phyloP scores from a whole-genome alignment of 768 basidiomycete species.

The Mycena vitilis region DNA sequence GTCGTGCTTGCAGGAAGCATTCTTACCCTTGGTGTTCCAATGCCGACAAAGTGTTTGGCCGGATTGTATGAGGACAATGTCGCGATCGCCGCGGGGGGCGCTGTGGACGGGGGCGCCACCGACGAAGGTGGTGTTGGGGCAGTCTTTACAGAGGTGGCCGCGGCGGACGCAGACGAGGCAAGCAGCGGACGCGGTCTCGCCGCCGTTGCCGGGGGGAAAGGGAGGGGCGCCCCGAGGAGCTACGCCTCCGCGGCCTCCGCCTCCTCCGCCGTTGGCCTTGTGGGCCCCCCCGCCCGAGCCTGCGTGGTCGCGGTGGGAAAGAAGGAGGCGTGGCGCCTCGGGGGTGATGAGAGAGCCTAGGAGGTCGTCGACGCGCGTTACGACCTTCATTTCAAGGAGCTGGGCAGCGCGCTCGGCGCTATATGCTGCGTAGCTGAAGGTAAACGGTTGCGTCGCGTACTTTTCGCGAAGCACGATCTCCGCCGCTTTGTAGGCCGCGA shows the following conservation, averaged over 20 bases:
- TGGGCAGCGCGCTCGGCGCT: neutral
- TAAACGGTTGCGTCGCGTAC: neutral
- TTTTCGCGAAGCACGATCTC: conserved; percentile 6
- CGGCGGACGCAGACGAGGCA: conserved; percentile 7
- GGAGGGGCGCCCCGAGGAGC: neutral
- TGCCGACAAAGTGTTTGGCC: neutral
- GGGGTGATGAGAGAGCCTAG: too few relatives aligned
- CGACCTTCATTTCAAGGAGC: too few relatives aligned
- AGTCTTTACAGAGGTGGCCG: neutral
- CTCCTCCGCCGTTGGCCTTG: neutral
- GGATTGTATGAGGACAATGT: neutral
- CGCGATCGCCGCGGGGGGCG: neutral
- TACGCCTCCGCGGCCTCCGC: neutral
- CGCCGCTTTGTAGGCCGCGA: neutral
- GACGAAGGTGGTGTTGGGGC: too few relatives aligned
- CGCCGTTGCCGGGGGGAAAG: neutral
- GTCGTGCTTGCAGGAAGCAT: neutral
- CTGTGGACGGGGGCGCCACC: neutral
- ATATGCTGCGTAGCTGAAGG: neutral
- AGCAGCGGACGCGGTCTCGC: neutral
- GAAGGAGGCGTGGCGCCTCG: neutral
- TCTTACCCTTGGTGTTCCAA: neutral
- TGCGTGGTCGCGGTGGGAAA: neutral
- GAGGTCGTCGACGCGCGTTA: neutral
- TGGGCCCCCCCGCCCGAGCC: neutral